Evolutionary conservation across 2,329 filamentous ascomycete species (phyloP), one percentile per base, ranked within the genome.

Genomic region (Decorospora gaudefroyi): DNA sequence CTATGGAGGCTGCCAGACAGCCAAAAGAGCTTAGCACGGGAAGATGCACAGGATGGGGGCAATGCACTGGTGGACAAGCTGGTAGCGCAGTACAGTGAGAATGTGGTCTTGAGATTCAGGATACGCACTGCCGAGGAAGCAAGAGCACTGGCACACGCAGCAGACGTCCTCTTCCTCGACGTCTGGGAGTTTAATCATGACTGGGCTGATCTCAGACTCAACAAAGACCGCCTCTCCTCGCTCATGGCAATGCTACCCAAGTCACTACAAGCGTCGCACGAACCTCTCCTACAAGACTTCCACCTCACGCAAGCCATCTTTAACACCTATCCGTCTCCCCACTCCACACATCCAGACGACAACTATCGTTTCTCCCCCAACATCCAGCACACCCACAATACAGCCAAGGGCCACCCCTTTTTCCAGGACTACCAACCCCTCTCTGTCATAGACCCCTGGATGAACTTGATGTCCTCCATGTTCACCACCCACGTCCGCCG

Each of bases 381-480:
- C 42, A 59, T 68, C 49, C 58, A 31, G 35, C 62, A 10, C 53
- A 59, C 37, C 62, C 59, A 51, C 72, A 27, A 53, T 66, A n/a
- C 42, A 63, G 56, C 54, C 38, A 89, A 90, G 62, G 63, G 59
- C 26, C 59, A 69, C 35, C 76, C 95, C 26, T 97, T 96, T 74
- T 97, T 99, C 73, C 81, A 83, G 37, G 84, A 96, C 64, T 99
- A 96, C 69, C 93, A 96, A 64, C 90, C 91, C 1, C 76, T 95
- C 15, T 84, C 87, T 3, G 90, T 89, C 31, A 87, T 95, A 44
- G 75, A 81, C n/a, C 88, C 87, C 23, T 99, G 93, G 93, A 91
- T 97, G 86, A 84, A 84, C 34, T 79, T 96, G 26, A 80, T 96
- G 55, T 83, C 89, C 30, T 92, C 89, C 42, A 90, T 97, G 81